A percentile compares a stretch with the other conserved stretches of the same genome.
These are phyloP conservation scores for Phytophthora pistaciae DNA, from an alignment of 352 stramenopile species.

Conservation along the genomic window DNA sequence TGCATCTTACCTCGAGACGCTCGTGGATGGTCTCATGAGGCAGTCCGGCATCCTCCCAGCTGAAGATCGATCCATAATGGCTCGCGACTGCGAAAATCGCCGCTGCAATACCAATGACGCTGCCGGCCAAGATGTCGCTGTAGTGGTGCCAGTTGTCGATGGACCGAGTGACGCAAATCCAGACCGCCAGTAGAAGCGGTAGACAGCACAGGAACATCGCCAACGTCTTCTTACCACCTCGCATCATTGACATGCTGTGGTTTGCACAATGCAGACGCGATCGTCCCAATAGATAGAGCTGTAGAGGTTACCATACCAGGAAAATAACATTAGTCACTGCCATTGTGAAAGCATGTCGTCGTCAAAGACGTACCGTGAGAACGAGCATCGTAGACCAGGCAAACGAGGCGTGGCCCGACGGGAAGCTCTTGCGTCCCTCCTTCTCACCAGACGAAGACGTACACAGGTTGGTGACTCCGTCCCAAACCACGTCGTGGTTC, in stretches of 20 bases:
- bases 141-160: conserved; percentile 86
- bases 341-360: background rate
- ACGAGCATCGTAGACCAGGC: conserved; percentile 74
- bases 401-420: conserved; percentile 72
- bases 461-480: conserved; percentile 71
- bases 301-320: background rate
- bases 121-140: conserved; percentile 64
- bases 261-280: conserved; percentile 57
- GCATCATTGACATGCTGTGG: conserved; percentile 39
- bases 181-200: conserved; percentile 56
- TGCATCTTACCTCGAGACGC: conserved; percentile 28
- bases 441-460: conserved; percentile 52
- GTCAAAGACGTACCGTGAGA: conserved; percentile 50
- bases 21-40: conserved; percentile 47
- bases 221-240: conserved; percentile 55
- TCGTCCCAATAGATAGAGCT: conserved; percentile 70
- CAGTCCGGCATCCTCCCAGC: conserved; percentile 52
- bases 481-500: conserved; percentile 63
- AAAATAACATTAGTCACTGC: background rate
- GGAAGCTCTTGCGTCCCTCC: conserved; percentile 75
- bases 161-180: conserved; percentile 63
- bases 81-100: conserved; percentile 51
- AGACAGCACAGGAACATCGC: conserved; percentile 66
- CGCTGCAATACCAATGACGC: conserved; percentile 48
- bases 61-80: conserved; percentile 65